Evolutionary conservation across 2,329 filamentous ascomycete genomes (phyloP).

Genomic region (Diaporthe capsici): DNA sequence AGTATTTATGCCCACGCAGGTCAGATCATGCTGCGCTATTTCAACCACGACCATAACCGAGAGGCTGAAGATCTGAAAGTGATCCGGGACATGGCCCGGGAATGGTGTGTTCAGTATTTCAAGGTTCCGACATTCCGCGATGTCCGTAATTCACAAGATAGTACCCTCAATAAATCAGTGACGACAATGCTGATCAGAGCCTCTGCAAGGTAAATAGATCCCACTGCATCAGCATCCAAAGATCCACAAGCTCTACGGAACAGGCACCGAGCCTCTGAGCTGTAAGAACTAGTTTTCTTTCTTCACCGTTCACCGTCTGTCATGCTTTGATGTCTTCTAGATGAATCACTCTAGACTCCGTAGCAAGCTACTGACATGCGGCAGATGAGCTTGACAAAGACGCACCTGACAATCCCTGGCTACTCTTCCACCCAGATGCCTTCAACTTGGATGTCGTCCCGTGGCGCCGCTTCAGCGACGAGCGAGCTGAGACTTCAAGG

Average conservation of each 20-base stretch:
- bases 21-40: not conserved
- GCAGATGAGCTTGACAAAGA: not conserved
- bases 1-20: not conserved
- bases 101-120: not conserved
- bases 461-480: conserved; percentile 11
- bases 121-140: not conserved
- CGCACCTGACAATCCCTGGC: not conserved
- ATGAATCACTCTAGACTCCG: not conserved
- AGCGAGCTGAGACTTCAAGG: not conserved
- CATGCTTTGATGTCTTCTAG: not conserved
- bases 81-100: not conserved
- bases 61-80: not conserved
- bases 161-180: not conserved
- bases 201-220: not conserved
- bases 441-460: not conserved
- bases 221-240: not conserved
- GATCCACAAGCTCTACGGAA: not conserved
- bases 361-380: not conserved
- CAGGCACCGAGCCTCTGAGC: not conserved
- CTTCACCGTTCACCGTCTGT: not conserved
- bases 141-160: not conserved
- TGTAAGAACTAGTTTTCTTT: not conserved
- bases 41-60: not conserved
- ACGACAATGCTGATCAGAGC: not conserved
- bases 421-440: conserved; percentile 12